Conservation (phyloP, 345 rosid species). For the Euphorbia peplus region DNA sequence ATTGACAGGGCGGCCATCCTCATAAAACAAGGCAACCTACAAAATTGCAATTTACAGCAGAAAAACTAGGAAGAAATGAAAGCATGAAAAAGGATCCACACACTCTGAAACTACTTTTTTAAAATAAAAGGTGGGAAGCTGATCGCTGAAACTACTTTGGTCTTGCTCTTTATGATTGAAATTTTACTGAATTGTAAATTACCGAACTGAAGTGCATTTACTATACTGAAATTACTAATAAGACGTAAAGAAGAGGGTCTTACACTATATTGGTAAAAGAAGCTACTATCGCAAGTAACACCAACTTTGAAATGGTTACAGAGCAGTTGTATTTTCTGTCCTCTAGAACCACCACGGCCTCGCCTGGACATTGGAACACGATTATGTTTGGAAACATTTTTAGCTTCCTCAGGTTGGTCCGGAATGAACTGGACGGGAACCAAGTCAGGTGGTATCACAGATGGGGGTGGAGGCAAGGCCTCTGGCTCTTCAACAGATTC, state of each 20-base stretch:
- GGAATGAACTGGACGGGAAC: conserved; percentile 11
- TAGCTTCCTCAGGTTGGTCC: not conserved
- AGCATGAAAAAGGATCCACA: not conserved
- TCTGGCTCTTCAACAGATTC: conserved; percentile 13
- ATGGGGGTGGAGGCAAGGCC: conserved; percentile 18
- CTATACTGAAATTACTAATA: too few species aligned
- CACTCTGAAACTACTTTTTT: not conserved
- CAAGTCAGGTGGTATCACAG: conserved; percentile 15
- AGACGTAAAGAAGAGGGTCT: too few species aligned
- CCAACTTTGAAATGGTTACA: conserved; percentile 27
- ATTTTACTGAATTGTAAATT: too few species aligned
- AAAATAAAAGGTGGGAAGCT: too few species aligned
- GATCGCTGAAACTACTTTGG: too few species aligned
- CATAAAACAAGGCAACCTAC: conserved; percentile 20
- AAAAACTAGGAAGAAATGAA: not conserved
- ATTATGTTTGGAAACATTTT: conserved; percentile 4
- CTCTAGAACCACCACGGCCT: conserved; percentile 22
- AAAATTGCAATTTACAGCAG: not conserved
- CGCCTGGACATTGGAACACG: conserved; percentile 21
- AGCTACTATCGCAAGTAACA: conserved; percentile 2
- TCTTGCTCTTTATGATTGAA: too few species aligned
- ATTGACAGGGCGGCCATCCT: conserved; percentile 23
- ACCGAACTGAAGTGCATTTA: too few species aligned
- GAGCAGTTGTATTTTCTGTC: conserved; percentile 19
- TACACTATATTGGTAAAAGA: conserved; percentile 25